phyloP scores from a whole-genome alignment of 805 yeast species.

The Debaryomyces hansenii region DNA sequence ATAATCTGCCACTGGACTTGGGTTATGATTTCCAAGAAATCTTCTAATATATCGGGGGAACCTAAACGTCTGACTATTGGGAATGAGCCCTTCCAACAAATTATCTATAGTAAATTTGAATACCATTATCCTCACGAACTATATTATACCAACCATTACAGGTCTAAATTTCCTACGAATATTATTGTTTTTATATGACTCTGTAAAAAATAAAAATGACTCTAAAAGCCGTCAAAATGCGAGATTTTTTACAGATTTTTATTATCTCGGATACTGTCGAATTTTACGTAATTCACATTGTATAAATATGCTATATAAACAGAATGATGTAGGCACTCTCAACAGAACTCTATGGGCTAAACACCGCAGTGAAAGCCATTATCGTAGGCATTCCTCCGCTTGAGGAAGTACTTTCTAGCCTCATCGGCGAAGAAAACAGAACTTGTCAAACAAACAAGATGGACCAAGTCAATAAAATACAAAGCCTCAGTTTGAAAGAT shows the following conservation, averaged over 20 bases:
- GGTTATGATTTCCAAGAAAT: constrained; percentile 39
- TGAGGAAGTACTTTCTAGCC: constrained; percentile 54
- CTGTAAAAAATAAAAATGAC: too few species aligned
- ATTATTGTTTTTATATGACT: too few species aligned
- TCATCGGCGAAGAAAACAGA: constrained; percentile 88
- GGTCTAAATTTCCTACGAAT: too few species aligned
- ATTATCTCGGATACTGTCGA: too few species aligned
- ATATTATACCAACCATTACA: too few species aligned
- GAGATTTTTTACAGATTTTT: too few species aligned
- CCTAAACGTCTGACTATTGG: constrained; percentile 22
- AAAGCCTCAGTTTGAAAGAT: constrained; percentile 95
- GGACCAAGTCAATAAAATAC: constrained; percentile 63
- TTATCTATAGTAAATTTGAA: constrained; percentile 41
- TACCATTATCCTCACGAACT: constrained; percentile 19
- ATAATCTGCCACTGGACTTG: constrained; percentile 34
- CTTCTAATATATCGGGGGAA: constrained; percentile 37
- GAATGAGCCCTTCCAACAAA: constrained; percentile 25
- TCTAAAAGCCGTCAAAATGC: too few species aligned
- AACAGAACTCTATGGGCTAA: constrained; percentile 2
- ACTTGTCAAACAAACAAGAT: constrained; percentile 65
- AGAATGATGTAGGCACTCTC: background rate
- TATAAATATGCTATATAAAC: background rate
- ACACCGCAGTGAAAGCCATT: constrained; percentile 17
- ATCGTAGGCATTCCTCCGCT: constrained; percentile 16
- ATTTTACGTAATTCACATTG: too few species aligned